Base-by-base conservation (phyloP, 306 rosid genomes). In the Cucurbita moschata region DNA sequence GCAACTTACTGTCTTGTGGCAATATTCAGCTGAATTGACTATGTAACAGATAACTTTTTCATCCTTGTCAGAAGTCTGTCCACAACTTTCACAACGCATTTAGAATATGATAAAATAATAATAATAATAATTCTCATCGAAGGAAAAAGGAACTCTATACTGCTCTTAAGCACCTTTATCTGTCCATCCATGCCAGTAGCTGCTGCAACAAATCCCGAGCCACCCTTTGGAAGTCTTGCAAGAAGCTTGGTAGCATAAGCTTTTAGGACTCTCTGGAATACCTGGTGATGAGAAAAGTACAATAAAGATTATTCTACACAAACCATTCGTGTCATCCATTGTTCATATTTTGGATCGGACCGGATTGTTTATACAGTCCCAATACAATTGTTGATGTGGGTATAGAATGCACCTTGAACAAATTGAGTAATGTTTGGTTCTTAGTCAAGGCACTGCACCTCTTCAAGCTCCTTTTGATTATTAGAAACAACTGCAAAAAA, bases 121-220 rank as follows among this genome's bases (percentile, higher is more conserved):
- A 30, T 30, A 70, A 75, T 53, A 61, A 61, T 38, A 70, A 77
- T 40, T 75, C 76, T 77, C 12, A 60, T 78, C 23, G 7, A 58
- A 73, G 49, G 54, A 77, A n/a, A 76, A 77, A 26, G 40, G 75
- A 79, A 72, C 49, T 53, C 66, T 3, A 66, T 55, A 73, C 46
- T 68, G 43, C 21, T 77, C 81, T 59, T 15, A 74, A 39, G 69
- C 87, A 94, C 99, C 99, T 91, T 94, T 84, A 94, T 94, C 78
- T 94, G 99, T 46, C 99, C 99, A 76, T 94, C 99, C 99, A 91
- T 89, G 79, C 99, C 99, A 58, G 99, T 94, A 18, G 99, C 97
- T 43, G 99, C 97, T 15, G 99, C 99, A 90, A 94, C 99, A 79
- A 94, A 85, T 78, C 99, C 99, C 6, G 88, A 85, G 58, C 99